These are phyloP conservation scores for Podospora anserina DNA, from an alignment of 495 filamentous ascomycete species.

Conservation along the genomic window DNA sequence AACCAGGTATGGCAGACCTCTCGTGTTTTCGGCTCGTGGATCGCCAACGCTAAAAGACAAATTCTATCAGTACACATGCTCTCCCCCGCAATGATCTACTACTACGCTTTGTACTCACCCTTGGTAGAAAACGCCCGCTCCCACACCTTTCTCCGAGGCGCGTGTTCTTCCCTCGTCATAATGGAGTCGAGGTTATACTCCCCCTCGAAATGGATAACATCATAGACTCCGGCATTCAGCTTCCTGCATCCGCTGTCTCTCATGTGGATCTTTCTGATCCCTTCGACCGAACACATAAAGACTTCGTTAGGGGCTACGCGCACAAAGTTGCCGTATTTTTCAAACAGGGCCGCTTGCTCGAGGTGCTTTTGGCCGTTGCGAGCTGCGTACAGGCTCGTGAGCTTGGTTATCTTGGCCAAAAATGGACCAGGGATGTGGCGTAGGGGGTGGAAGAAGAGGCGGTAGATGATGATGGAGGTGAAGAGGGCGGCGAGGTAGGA, in stretches of 20 bases:
- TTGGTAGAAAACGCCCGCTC: slow-evolving; percentile 23
- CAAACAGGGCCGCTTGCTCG: slow-evolving; percentile 30
- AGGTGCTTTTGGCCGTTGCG: slow-evolving; percentile 34
- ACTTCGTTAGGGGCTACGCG: slow-evolving; percentile 32
- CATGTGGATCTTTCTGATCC: slow-evolving; percentile 18
- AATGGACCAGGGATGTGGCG: slow-evolving; percentile 45
- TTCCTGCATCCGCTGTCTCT: slow-evolving; percentile 18
- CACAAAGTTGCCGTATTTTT: slow-evolving; percentile 40
- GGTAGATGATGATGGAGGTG: slow-evolving; percentile 45
- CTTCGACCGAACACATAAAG: slow-evolving; percentile 13
- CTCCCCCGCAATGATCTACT: neutral
- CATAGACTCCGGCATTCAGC: slow-evolving; percentile 16
- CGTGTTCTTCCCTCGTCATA: slow-evolving; percentile 22
- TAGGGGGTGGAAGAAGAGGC: slow-evolving; percentile 47
- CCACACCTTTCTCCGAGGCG: slow-evolving; percentile 25
- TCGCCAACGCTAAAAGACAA: slow-evolving; percentile 54
- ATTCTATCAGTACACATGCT: neutral
- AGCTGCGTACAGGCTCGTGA: slow-evolving; percentile 28
- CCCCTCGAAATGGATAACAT: slow-evolving; percentile 17
- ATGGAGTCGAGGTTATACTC: slow-evolving; percentile 28
- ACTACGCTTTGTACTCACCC: neutral
- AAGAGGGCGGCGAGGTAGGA: slow-evolving; percentile 38
- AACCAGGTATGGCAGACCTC: slow-evolving; percentile 69
- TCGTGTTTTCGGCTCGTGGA: slow-evolving; percentile 68
- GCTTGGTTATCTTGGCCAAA: slow-evolving; percentile 39